Base-by-base conservation (phyloP, 2,329 filamentous ascomycete genomes). In the Cordyceps militaris region DNA sequence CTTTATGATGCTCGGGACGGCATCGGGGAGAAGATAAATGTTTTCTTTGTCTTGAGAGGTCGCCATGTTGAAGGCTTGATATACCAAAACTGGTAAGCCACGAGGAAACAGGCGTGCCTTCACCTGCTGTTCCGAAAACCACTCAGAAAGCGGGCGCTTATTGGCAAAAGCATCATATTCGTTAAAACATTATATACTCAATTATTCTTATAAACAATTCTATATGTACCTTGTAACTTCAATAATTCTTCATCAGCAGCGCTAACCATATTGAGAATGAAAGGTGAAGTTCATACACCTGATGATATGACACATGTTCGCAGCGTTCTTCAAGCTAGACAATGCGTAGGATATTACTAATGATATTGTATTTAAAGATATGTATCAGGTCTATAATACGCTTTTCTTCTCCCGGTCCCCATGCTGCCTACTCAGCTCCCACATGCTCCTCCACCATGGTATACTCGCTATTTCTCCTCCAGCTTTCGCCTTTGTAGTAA, bases 401-500 rank as follows among this genome's bases (percentile, higher is more conserved):
- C n/a, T 42, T 40, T 4, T 42, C 4, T 40, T 40, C 16, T 40
- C 8, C 11, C 32, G 3, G 11, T 38, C 5, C 34, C 14, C 3
- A n/a, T 7, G n/a, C 2, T 10, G 19, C 19, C 30, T 36, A 53
- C 26, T 53, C 50, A 4, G 19, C 38, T 44, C 47, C 52, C 9
- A 56, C 44, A 26, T 46, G 54, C 36, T 57, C 54, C 36, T 57
- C 54, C 32, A 57, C 54, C 36, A 32, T 34, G 10, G 56, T 57
- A 30, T 57, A 57, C 48, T 46, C 56, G 40, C 47, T 52, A 14
- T 51, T 46, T 47, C n/a, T 46, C 3, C 56, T 44, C 81, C 80
- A 84, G 28, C 62, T 63, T 16, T 69, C 65, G 2, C 83, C 82
- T 62, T 79, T 83, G 26, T 72, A 69, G 62, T 79, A 73, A 3